Evolutionary conservation across 352 stramenopile species (phyloP).

Genomic region (Blastocystis hominis): DNA sequence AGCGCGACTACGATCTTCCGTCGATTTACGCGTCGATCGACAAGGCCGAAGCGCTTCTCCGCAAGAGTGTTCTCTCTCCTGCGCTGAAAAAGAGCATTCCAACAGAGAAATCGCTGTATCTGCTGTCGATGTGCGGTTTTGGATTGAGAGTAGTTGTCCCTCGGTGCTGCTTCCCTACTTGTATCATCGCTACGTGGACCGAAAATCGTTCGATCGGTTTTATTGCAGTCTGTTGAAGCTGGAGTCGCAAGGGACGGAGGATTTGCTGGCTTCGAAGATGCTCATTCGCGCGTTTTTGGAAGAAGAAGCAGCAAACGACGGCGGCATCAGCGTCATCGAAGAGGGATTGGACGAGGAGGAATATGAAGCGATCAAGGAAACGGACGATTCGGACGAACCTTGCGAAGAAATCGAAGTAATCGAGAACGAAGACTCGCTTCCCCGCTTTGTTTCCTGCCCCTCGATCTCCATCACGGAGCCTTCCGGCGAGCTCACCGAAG

Average conservation of each 20-base stretch:
- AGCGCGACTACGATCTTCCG: background rate
- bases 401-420: background rate
- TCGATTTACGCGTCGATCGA: background rate
- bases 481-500: background rate
- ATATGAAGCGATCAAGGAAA: background rate
- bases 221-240: conserved; percentile 26
- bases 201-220: background rate
- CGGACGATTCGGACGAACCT: background rate
- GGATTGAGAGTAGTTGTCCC: conserved; percentile 1
- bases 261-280: background rate
- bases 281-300: conserved; percentile 12
- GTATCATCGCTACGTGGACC: background rate
- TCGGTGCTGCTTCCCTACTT: conserved; percentile 7
- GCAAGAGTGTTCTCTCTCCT: background rate
- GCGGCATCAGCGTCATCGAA: background rate
- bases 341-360: background rate
- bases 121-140: background rate
- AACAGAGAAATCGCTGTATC: conserved; percentile 8
- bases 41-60: background rate
- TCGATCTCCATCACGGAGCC: background rate
- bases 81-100: background rate
- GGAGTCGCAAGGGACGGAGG: background rate
- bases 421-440: background rate
- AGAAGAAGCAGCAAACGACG: background rate
- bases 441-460: background rate